Percentiles rank a stretch among this genome's conserved stretches.
Evolutionary conservation across 2,329 filamentous ascomycete genomes (phyloP).

Genomic region (Cytospora chrysosperma): DNA sequence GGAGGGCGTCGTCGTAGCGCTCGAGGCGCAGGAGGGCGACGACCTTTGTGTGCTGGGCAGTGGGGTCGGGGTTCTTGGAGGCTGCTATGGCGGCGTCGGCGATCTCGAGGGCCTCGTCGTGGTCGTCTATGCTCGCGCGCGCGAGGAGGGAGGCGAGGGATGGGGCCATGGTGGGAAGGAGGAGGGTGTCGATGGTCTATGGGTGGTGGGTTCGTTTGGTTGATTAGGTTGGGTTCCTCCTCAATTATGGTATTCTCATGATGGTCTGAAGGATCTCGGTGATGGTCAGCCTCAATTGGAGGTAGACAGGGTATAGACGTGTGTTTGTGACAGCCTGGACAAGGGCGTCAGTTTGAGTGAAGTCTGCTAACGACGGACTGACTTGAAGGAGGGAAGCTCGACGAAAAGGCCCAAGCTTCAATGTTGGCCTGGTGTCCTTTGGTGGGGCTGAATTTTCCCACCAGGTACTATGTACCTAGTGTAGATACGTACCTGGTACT

Average conservation of each 20-base stretch:
- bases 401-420: background rate
- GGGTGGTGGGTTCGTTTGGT: background rate
- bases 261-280: background rate
- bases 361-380: background rate
- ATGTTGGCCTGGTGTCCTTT: constrained; percentile 8
- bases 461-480: too few relatives aligned
- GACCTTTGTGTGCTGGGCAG: constrained; percentile 67
- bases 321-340: background rate
- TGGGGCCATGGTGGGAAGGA: constrained; percentile 30
- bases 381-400: constrained; percentile 3
- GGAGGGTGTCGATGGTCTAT: background rate
- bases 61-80: constrained; percentile 46
- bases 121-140: constrained; percentile 61
- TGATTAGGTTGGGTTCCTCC: background rate
- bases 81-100: constrained; percentile 61
- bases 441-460: constrained; percentile 11
- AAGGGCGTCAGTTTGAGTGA: background rate
- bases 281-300: background rate
- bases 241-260: constrained; percentile 6
- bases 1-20: constrained; percentile 74
- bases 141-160: constrained; percentile 55
- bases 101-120: constrained; percentile 68
- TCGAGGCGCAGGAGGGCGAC: constrained; percentile 80
- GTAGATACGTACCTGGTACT: too few relatives aligned
- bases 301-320: background rate